Conservation (phyloP, 2,329 filamentous ascomycete genomes). For the Rhexocercosporidium sp. region DNA sequence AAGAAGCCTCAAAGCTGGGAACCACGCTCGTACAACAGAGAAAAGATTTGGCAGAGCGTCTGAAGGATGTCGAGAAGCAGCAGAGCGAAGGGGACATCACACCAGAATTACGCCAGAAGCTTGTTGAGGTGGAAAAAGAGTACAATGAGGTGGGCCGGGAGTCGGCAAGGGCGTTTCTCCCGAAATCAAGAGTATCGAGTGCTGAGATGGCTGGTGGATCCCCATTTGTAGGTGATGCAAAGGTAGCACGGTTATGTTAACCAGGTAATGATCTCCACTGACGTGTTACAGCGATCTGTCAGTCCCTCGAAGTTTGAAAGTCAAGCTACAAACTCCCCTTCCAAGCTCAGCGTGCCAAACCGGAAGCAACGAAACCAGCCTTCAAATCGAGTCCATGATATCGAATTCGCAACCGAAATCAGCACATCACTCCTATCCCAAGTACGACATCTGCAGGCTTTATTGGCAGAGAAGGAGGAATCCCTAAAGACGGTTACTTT, state of each 20-base stretch:
- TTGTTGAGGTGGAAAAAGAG: slow-evolving; percentile 88
- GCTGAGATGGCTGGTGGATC: slow-evolving; percentile 57
- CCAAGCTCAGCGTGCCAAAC: slow-evolving; percentile 85
- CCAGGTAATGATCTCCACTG: slow-evolving; percentile 26
- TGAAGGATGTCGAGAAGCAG: slow-evolving; percentile 83
- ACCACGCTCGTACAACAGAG: slow-evolving; percentile 87
- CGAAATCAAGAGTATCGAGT: slow-evolving; percentile 80
- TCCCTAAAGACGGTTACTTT: slow-evolving; percentile 75
- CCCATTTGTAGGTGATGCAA: slow-evolving; percentile 51
- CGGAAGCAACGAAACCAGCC: slow-evolving; percentile 91
- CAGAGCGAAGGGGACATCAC: slow-evolving; percentile 79
- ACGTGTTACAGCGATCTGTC: slow-evolving; percentile 62
- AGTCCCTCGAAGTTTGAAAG: slow-evolving; percentile 82
- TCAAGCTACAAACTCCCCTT: slow-evolving; percentile 83
- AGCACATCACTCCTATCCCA: slow-evolving; percentile 94
- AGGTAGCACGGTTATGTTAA: slow-evolving; percentile 44
- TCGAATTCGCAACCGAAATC: slow-evolving; percentile 98
- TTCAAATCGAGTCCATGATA: slow-evolving; percentile 87
- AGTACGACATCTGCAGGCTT: slow-evolving; percentile 84
- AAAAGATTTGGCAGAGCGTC: slow-evolving; percentile 77
- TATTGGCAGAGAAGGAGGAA: slow-evolving; percentile 88
- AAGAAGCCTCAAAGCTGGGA: slow-evolving; percentile 88
- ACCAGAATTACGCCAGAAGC: slow-evolving; percentile 79
- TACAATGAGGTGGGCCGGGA: slow-evolving; percentile 94
- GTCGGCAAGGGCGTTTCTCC: slow-evolving; percentile 85